Conservation (phyloP, 306 rosid species). For the Arachis stenosperma region DNA sequence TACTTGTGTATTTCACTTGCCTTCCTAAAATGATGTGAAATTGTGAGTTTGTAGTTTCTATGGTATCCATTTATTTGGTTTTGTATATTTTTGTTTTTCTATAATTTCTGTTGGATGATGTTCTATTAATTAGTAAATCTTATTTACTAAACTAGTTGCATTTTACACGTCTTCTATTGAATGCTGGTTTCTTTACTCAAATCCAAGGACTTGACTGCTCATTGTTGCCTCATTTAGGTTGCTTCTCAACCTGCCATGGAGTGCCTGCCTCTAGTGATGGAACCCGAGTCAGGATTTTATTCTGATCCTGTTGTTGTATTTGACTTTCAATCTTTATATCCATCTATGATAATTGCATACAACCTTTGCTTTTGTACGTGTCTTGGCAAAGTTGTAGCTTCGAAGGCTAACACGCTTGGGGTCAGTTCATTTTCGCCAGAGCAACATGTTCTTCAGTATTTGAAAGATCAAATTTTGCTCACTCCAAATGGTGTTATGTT, state of each 20-base stretch:
- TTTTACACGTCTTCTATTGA: slow-evolving; percentile 1
- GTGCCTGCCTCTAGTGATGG: slow-evolving; percentile 97
- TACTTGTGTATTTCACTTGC: neutral
- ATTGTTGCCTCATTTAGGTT: slow-evolving; percentile 59
- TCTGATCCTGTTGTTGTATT: slow-evolving; percentile 90
- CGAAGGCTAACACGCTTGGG: slow-evolving; percentile 78
- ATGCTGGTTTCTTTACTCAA: slow-evolving; percentile 30
- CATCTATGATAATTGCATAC: slow-evolving; percentile 98
- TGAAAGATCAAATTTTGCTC: slow-evolving; percentile 76
- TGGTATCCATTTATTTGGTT: slow-evolving; percentile 17
- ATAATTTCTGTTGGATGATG: slow-evolving; percentile 1
- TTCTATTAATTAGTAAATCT: neutral
- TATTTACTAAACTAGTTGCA: neutral
- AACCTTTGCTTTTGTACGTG: slow-evolving; percentile 94
- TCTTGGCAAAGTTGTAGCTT: slow-evolving; percentile 75
- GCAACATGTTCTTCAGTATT: slow-evolving; percentile 54
- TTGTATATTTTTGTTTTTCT: neutral
- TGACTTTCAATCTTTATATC: slow-evolving; percentile 96
- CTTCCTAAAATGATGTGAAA: slow-evolving; percentile 25
- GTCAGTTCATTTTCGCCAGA: slow-evolving; percentile 80
- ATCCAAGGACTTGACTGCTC: slow-evolving; percentile 26
- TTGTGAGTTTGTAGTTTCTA: slow-evolving; percentile 17
- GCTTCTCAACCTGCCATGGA: slow-evolving; percentile 99
- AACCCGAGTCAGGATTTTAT: slow-evolving; percentile 96
- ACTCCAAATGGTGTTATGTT: slow-evolving; percentile 97